A percentile compares a stretch with the other conserved stretches of the same genome.
Conservation (phyloP, 305 asterid species). For the Rubia peregrina region DNA sequence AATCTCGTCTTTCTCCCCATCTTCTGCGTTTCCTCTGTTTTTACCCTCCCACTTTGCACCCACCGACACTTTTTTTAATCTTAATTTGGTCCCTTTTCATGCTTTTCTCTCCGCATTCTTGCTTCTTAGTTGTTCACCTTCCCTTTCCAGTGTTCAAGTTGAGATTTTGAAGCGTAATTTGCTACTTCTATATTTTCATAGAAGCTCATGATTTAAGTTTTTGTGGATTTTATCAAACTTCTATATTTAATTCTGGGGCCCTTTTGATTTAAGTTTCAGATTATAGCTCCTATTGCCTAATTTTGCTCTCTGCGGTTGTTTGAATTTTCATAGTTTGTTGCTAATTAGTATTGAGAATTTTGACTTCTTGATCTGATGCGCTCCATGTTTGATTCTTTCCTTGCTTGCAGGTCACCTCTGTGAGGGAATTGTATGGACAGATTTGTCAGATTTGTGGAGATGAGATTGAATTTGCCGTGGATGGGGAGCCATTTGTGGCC, state of each 20-base stretch:
- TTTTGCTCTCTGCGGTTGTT: not conserved
- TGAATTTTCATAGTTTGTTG: conserved; percentile 4
- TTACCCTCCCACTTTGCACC: conserved; percentile 3
- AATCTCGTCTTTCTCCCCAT: conserved; percentile 15
- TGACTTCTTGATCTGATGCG: conserved; percentile 32
- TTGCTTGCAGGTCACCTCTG: conserved; percentile 64
- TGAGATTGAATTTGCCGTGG: conserved; percentile 65
- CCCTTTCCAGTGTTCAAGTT: conserved; percentile 17
- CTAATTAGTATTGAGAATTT: conserved; percentile 10
- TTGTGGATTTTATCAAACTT: not conserved
- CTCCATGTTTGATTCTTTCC: not conserved
- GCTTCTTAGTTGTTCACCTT: conserved; percentile 22
- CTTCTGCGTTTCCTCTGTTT: not conserved
- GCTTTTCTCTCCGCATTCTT: conserved; percentile 16
- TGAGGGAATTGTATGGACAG: conserved; percentile 82
- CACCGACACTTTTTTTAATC: conserved; percentile 1
- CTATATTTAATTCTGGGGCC: not conserved
- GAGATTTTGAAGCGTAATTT: conserved; percentile 15
- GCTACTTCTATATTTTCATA: too few species aligned
- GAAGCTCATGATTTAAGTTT: too few species aligned
- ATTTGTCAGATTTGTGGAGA: conserved; percentile 98
- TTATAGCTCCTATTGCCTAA: conserved; percentile 8
- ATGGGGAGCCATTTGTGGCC: conserved; percentile 88
- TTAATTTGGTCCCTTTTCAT: not conserved
- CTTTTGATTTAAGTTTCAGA: not conserved